Conservation (phyloP, 1,284 basidiomycete genomes). For the Moesziomyces sp. region DNA sequence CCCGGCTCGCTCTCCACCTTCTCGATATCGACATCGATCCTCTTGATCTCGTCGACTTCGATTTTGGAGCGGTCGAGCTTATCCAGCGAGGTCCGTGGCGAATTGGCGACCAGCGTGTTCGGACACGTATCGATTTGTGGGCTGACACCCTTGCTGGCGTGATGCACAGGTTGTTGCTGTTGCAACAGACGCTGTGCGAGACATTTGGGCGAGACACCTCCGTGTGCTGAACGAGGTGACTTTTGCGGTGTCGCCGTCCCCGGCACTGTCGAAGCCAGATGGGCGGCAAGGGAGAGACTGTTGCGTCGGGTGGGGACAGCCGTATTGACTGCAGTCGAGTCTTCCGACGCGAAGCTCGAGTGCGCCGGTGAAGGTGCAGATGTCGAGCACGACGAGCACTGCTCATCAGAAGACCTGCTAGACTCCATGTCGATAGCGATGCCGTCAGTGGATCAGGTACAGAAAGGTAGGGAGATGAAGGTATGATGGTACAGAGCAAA, state of each 20-base stretch:
- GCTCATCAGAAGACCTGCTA: constrained; percentile 15
- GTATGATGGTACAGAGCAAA: neutral
- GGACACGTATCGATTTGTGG: constrained; percentile 27
- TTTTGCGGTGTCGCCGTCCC: constrained; percentile 1
- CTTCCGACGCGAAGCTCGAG: constrained; percentile 27
- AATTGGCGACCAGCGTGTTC: constrained; percentile 38
- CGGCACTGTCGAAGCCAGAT: neutral
- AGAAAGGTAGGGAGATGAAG: too few relatives aligned
- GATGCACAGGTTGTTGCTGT: constrained; percentile 14
- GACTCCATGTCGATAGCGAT: constrained; percentile 9
- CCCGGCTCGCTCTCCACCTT: constrained; percentile 2
- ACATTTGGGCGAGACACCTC: constrained; percentile 35
- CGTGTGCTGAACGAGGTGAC: neutral
- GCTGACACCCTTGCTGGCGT: neutral
- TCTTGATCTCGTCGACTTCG: too few relatives aligned
- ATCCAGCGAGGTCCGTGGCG: constrained; percentile 33
- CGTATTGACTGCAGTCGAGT: constrained; percentile 45
- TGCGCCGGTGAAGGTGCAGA: constrained; percentile 16
- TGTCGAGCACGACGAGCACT: constrained; percentile 21
- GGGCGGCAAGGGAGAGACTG: constrained; percentile 24
- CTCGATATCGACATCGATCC: constrained; percentile 3
- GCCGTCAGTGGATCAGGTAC: too few relatives aligned
- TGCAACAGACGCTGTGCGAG: constrained; percentile 40
- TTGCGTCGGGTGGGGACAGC: constrained; percentile 45
- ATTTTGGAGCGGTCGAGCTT: constrained; percentile 15